Base-by-base conservation (phyloP, 2,329 filamentous ascomycete genomes). In the Knoxdaviesia proteae region DNA sequence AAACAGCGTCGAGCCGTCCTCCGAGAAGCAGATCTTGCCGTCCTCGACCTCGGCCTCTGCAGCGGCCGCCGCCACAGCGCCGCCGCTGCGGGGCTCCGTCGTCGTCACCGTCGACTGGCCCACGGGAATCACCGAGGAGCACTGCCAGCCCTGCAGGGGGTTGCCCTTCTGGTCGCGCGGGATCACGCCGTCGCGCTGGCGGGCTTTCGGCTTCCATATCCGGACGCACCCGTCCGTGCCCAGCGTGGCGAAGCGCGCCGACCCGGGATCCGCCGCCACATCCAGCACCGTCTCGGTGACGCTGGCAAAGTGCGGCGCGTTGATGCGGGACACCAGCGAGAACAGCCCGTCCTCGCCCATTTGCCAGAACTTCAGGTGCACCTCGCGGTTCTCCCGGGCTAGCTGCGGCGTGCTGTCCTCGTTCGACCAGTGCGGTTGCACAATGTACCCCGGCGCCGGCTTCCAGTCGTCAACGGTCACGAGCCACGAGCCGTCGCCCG, bases 391-490 rank as follows among this genome's bases (percentile, higher is more conserved):
- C 47, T 68, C 66, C 33, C 61, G 59, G 32, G 63, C 58, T 44
- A 72, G 66, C 42, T 61, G 66, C 49, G 59, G 62, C 20, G 47
- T 53, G 57, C 46, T 52, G 50, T 44, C 49, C 49, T 20, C 61
- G 59, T 32, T 50, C 46, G 32, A 49, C 51, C 1, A 60, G 50
- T 38, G 54, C 68, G 36, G 72, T 68, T 9, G 82, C 20, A 20
- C 20, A 20, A 20, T 20, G 20, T 20, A 20, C 20, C 71, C 64
- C 8, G 63, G 61, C 7, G 82, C 74, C 1, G 86, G 86, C 42
- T 71, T 69, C 90, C 90, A 98, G 53, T 87, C 82, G 55, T 98
- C 90, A 1, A 93, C 72, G 1, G 84, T 94, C 5, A 81, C 87
- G 45, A 98, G 69, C 87, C 88, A 96, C 49, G 75, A 69, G 11